Evolutionary conservation across 768 basidiomycete species (phyloP), one percentile per base, ranked within the genome.

Genomic region (Gymnopilus junonius): DNA sequence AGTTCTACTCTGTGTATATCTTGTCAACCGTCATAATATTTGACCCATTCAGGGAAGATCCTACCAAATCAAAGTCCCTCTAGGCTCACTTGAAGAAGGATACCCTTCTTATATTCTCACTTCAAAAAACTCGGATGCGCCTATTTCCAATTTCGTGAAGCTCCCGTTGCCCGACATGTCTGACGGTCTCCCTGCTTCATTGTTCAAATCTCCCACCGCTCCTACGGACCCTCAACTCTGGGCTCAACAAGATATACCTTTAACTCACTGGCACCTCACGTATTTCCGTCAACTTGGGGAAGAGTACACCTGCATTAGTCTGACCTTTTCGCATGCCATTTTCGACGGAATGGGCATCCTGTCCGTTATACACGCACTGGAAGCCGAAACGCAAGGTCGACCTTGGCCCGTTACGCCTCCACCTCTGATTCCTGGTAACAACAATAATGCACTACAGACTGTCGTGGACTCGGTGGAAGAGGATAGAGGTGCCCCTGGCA

Each of bases 231-330:
- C 77, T 58, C 61, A 72, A 5, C 56, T 60, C 27, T 82, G 79
- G 79, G 78, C 78, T 54, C 64, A 70, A 7, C 66, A 63, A 14
- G 46, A 50, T 8, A 69, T 77, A 62, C 81, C 81, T 12, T 66
- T 82, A 48, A 80, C 79, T 17, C 80, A 75, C 65, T 82, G 80
- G 80, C 80, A 82, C 45, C 40, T 83, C n/a, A 77, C 77, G 8
- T 73, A 77, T 53, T 79, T 82, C 63, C 80, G 79, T 5, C 66
- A 77, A 3, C 67, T 69, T 21, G 72, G 66, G 3, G 63, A 66
- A 4, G 58, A 73, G 10, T 75, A 80, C 57, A 78, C 77, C 3
- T 78, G 77, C 35, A 76, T 83, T 43, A 80, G 82, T 2, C 78
- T 83, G 63, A 70, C 80, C 17, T 72, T 77, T 25, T 77, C 74